Conservation (phyloP, 495 filamentous ascomycete genomes). For the Penicillium coffeae region DNA sequence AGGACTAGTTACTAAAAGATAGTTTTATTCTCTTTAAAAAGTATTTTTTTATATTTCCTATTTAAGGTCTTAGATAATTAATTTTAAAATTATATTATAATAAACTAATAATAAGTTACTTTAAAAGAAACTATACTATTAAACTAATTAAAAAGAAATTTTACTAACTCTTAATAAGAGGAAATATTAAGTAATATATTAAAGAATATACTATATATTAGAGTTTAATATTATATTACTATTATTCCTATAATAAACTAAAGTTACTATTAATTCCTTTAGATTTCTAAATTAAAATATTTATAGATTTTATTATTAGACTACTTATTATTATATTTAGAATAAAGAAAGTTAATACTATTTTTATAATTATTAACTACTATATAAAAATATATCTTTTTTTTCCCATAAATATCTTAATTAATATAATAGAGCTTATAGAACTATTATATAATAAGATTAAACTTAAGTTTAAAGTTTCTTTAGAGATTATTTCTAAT, state of each 20-base stretch:
- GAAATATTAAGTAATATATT: background rate
- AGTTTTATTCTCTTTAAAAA: no score
- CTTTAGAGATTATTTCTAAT: background rate
- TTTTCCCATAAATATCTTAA: background rate
- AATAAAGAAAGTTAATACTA: background rate
- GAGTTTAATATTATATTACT: background rate
- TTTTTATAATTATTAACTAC: background rate
- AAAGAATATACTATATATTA: background rate
- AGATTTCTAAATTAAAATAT: background rate
- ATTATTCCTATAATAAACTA: background rate
- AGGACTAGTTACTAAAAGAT: no score
- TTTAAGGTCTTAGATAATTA: no score
- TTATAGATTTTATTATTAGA: background rate
- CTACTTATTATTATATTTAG: background rate
- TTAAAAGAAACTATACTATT: no score
- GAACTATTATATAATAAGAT: background rate
- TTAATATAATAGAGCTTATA: background rate
- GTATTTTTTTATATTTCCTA: no score
- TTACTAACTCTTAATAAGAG: background rate
- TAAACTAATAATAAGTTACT: no score
- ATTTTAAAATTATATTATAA: no score
- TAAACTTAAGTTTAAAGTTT: background rate
- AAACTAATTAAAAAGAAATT: no score
- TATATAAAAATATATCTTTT: background rate
- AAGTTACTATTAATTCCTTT: background rate